These are phyloP conservation scores for Solanum hybrid DNA, from an alignment of 305 asterid genomes.

Conservation along the genomic window DNA sequence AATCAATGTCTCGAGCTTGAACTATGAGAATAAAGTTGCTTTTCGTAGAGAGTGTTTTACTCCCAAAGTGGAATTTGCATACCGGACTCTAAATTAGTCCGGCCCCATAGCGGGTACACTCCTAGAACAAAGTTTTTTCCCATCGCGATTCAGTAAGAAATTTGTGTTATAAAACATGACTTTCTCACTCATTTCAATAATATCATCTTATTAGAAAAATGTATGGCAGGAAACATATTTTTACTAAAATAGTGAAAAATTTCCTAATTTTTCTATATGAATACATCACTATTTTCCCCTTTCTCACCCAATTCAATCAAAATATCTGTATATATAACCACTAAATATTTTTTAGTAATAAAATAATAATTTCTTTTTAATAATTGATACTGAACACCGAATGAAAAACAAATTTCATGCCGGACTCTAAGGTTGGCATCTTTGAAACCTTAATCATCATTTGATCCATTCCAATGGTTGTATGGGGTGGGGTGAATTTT, in stretches of 20 bases:
- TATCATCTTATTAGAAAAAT: not conserved
- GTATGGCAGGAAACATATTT: rapidly evolving
- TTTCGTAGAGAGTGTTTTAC: not conserved
- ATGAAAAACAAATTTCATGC: not conserved
- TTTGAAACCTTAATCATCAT: not conserved
- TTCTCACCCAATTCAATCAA: not conserved
- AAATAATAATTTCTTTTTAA: too few species aligned
- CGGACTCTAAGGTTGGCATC: not conserved
- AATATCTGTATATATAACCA: too few species aligned
- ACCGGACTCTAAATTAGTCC: not conserved
- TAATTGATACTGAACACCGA: not conserved
- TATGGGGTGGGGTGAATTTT: not conserved
- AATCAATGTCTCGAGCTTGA: not conserved
- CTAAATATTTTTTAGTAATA: too few species aligned
- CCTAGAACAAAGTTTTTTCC: not conserved
- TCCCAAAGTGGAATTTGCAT: not conserved
- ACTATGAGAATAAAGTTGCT: not conserved
- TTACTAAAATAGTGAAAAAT: too few species aligned
- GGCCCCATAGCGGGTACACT: not conserved
- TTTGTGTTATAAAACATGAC: not conserved
- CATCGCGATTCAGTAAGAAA: not conserved
- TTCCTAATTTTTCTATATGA: not conserved
- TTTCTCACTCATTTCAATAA: not conserved
- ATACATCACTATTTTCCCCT: not conserved
- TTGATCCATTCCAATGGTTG: not conserved